phyloP scores from a whole-genome alignment of 192 early-diverging fungal genomes.

The Helicostylum pulchrum region DNA sequence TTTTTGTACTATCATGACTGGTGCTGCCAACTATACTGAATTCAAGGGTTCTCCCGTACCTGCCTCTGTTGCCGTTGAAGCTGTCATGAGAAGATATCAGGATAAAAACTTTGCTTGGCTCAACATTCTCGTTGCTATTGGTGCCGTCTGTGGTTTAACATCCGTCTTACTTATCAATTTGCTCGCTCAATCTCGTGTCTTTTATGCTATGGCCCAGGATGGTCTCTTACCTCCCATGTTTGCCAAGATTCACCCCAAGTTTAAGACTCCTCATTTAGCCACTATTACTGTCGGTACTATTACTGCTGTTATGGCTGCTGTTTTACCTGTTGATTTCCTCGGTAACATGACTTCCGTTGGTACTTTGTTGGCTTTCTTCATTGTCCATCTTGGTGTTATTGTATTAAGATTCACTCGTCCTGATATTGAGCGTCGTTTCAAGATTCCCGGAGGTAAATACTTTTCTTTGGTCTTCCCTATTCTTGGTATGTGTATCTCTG shows the following conservation, averaged over 20 bases:
- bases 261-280: slow-evolving; percentile 74
- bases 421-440: slow-evolving; percentile 64
- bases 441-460: slow-evolving; percentile 56
- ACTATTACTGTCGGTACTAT: slow-evolving; percentile 65
- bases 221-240: slow-evolving; percentile 77
- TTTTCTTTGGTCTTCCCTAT: slow-evolving; percentile 58
- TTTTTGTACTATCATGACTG: slow-evolving; percentile 64
- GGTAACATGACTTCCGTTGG: slow-evolving; percentile 85
- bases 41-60: slow-evolving; percentile 54
- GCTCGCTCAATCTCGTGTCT: slow-evolving; percentile 85
- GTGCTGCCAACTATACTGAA: slow-evolving; percentile 60
- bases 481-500: slow-evolving; percentile 52
- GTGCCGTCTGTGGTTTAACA: slow-evolving; percentile 71
- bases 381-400: slow-evolving; percentile 75
- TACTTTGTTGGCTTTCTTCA: slow-evolving; percentile 79
- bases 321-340: slow-evolving; percentile 80
- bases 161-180: slow-evolving; percentile 76
- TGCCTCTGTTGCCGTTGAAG: slow-evolving; percentile 43
- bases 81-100: slow-evolving; percentile 21
- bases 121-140: slow-evolving; percentile 71
- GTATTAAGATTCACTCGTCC: slow-evolving; percentile 76
- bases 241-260: slow-evolving; percentile 64
- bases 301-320: slow-evolving; percentile 61
- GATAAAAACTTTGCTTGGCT: slow-evolving; percentile 61
- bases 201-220: slow-evolving; percentile 84